These are phyloP conservation scores for Colletotrichum sp. DNA, from an alignment of 2,329 filamentous ascomycete species.

Conservation along the genomic window DNA sequence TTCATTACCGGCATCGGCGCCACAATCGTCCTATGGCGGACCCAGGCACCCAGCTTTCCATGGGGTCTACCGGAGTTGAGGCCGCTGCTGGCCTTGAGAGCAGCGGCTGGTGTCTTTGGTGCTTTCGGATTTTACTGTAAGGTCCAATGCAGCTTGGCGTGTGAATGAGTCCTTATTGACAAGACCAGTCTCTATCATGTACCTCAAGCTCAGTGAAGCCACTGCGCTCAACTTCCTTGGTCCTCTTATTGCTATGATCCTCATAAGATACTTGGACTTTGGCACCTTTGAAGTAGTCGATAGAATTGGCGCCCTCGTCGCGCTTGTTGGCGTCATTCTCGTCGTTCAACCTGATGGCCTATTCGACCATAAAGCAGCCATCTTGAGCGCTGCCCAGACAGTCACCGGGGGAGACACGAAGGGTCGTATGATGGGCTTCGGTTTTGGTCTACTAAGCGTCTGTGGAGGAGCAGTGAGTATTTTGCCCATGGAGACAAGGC, in stretches of 20 bases:
- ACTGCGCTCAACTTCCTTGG: conserved; percentile 13
- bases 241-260: conserved; percentile 3
- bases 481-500: rapidly evolving
- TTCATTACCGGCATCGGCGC: not conserved
- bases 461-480: conserved; percentile 4
- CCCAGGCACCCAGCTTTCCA: not conserved
- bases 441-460: not conserved
- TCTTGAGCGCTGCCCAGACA: not conserved
- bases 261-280: conserved; percentile 4
- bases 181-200: conserved; percentile 8
- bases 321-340: not conserved
- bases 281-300: conserved; percentile 1
- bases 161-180: not conserved
- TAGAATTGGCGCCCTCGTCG: not conserved
- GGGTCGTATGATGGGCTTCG: conserved; percentile 5
- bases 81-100: not conserved
- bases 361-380: not conserved
- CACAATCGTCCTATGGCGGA: not conserved
- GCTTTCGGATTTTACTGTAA: conserved; percentile 14
- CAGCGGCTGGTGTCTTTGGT: not conserved
- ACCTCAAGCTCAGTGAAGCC: conserved; percentile 13
- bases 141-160: not conserved
- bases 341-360: conserved; percentile 9
- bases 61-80: not conserved
- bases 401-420: not conserved